Conservation (phyloP, 345 rosid genomes). For the Salix dunnii region DNA sequence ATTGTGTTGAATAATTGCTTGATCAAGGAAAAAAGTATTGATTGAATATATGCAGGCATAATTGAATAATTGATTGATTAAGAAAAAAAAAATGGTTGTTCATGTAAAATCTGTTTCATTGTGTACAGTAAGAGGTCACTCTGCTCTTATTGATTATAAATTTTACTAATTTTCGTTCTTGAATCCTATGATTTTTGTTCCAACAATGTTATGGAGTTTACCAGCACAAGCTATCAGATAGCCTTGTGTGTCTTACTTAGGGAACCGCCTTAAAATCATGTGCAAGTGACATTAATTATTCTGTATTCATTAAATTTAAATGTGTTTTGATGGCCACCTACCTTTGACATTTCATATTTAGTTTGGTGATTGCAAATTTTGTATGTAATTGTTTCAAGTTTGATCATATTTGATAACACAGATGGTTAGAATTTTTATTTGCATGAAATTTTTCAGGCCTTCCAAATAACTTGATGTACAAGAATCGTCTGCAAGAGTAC, state of each 20-base stretch:
- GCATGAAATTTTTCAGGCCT: background rate
- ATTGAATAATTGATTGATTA: background rate
- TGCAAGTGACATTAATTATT: background rate
- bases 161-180: background rate
- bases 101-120: background rate
- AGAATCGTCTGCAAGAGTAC: conserved; percentile 41
- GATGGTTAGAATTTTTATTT: background rate
- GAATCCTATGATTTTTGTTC: background rate
- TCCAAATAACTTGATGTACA: conserved; percentile 10
- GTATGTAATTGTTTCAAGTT: background rate
- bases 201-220: background rate
- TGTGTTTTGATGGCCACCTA: background rate
- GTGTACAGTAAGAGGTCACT: background rate
- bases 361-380: background rate
- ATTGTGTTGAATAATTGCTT: background rate
- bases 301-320: too few relatives aligned
- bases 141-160: background rate
- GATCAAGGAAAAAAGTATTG: background rate
- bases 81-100: background rate
- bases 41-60: background rate
- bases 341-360: background rate
- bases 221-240: background rate
- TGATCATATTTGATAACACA: background rate
- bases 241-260: background rate
- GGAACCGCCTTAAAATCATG: background rate